These are phyloP conservation scores for Boletus pseudopeckii DNA, from an alignment of 768 basidiomycete genomes.

Conservation along the genomic window DNA sequence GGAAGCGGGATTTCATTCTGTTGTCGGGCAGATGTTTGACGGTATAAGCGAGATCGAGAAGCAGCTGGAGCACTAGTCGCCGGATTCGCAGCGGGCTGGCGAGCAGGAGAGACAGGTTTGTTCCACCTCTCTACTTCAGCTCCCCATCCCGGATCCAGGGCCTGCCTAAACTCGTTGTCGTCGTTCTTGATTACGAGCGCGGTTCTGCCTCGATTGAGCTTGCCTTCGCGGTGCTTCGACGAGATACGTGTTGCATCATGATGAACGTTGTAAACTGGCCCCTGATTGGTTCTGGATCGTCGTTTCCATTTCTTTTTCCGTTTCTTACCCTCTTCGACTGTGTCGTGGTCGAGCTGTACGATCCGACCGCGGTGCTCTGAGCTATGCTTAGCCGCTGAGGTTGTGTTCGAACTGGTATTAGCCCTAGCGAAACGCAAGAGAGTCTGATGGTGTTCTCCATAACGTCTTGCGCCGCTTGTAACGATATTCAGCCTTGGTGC, in stretches of 20 bases:
- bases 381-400: constrained; percentile 4
- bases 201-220: constrained; percentile 7
- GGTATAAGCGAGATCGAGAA: constrained; percentile 12
- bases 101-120: constrained; percentile 15
- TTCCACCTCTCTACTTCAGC: constrained; percentile 34
- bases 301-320: constrained; percentile 27
- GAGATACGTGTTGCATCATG: constrained; percentile 38
- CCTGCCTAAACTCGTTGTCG: constrained; percentile 41
- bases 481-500: constrained; percentile 34
- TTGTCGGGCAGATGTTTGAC: constrained; percentile 11
- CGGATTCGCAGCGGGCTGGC: constrained; percentile 6
- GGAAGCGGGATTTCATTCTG: constrained; percentile 14
- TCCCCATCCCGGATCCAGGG: constrained; percentile 39
- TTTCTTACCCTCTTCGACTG: constrained; percentile 4
- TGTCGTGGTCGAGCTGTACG: constrained; percentile 7
- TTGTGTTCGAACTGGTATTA: constrained; percentile 6
- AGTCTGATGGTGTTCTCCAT: constrained; percentile 37
- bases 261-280: constrained; percentile 38
- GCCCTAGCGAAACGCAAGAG: constrained; percentile 34
- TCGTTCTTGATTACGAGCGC: constrained; percentile 43
- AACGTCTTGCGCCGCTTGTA: constrained; percentile 35
- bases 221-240: constrained; percentile 21
- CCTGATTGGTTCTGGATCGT: constrained; percentile 27
- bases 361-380: constrained; percentile 9
- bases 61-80: background rate